A percentile compares a stretch with the other conserved stretches of the same genome.
Evolutionary conservation across 2,329 filamentous ascomycete genomes (phyloP).

Genomic region (Beauveria varroae): DNA sequence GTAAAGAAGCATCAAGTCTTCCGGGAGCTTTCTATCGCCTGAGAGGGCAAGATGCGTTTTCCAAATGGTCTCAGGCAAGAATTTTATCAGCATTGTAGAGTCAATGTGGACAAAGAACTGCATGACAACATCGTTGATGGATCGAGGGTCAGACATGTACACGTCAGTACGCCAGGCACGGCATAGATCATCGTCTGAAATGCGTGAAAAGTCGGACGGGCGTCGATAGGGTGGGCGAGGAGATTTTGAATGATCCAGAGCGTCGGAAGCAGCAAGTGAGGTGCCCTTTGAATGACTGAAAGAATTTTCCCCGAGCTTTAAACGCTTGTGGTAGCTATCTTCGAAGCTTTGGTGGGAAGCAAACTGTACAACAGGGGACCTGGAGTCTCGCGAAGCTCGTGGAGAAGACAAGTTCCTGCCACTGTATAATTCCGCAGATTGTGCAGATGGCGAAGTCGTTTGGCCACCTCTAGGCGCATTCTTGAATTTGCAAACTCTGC

Average conservation of each 20-base stretch:
- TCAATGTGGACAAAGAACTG: conserved; percentile 37
- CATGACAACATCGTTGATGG: conserved; percentile 30
- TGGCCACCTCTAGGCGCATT: conserved; percentile 62
- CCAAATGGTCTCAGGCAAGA: conserved; percentile 33
- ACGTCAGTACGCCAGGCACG: conserved; percentile 44
- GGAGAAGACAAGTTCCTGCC: conserved; percentile 26
- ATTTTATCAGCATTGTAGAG: conserved; percentile 33
- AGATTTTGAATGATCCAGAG: conserved; percentile 31
- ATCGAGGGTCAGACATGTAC: conserved; percentile 36
- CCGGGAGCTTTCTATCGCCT: conserved; percentile 30
- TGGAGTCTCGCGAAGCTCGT: conserved; percentile 25
- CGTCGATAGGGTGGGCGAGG: conserved; percentile 29
- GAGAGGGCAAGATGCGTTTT: conserved; percentile 29
- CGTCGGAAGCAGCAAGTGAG: conserved; percentile 23
- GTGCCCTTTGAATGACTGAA: conserved; percentile 30
- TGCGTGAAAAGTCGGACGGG: conserved; percentile 35
- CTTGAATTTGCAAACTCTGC: conserved; percentile 75
- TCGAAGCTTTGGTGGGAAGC: background rate
- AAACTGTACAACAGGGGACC: background rate
- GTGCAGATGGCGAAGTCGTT: conserved; percentile 47
- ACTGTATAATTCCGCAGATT: conserved; percentile 44
- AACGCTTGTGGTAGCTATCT: conserved; percentile 32
- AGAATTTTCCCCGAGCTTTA: conserved; percentile 39
- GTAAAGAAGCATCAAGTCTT: conserved; percentile 40
- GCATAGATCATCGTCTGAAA: conserved; percentile 41